Evolutionary conservation across 2,329 filamentous ascomycete genomes (phyloP).

Genomic region (Colletotrichum filicis): DNA sequence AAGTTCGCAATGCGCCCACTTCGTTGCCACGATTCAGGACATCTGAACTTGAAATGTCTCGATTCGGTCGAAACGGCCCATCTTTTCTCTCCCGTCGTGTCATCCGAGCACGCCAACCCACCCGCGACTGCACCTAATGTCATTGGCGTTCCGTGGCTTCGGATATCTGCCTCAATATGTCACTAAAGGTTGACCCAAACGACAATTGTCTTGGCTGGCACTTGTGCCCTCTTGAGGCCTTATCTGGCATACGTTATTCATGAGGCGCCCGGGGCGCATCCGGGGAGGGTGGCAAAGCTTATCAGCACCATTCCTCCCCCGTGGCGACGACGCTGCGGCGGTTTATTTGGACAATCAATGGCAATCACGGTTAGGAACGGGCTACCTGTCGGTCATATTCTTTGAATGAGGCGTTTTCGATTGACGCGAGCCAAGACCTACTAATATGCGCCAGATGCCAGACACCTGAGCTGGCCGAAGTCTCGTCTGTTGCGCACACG

Average conservation of each 20-base stretch:
- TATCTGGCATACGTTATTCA: slow-evolving; percentile 4
- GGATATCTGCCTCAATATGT: slow-evolving; percentile 33
- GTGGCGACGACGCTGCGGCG: neutral
- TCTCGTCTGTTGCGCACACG: neutral
- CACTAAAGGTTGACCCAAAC: slow-evolving; percentile 10
- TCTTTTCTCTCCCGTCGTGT: neutral
- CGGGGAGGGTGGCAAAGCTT: neutral
- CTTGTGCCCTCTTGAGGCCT: neutral
- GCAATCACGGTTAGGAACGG: slow-evolving; percentile 18
- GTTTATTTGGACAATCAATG: neutral
- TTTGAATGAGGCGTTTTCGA: slow-evolving; percentile 16
- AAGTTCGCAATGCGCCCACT: neutral
- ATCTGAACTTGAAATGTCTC: neutral
- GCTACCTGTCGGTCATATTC: slow-evolving; percentile 25
- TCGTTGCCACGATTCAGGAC: neutral
- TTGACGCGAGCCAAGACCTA: slow-evolving; percentile 24
- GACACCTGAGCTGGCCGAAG: neutral
- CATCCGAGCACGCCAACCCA: neutral
- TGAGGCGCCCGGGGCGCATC: neutral
- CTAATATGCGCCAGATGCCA: neutral
- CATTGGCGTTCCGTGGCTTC: slow-evolving; percentile 22
- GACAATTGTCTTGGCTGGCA: neutral
- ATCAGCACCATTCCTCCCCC: neutral
- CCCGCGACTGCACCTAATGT: neutral
- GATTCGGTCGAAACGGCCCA: slow-evolving; percentile 2